These are phyloP conservation scores for Eimeria maxima DNA, from an alignment of 169 alveolate species.

Conservation along the genomic window DNA sequence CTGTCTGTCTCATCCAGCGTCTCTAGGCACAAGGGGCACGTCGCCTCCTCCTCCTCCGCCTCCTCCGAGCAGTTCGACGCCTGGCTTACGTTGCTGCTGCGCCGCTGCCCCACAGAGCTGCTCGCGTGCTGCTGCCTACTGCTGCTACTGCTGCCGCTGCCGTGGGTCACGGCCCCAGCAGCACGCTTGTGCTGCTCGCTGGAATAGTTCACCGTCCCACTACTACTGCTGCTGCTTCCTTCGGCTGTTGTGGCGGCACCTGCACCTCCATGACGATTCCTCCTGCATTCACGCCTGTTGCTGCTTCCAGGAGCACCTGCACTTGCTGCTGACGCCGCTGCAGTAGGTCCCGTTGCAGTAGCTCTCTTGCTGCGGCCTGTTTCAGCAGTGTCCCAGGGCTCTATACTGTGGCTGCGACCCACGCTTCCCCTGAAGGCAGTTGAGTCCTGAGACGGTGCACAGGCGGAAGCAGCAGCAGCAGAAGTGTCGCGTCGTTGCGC, in stretches of 20 bases:
- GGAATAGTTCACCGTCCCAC: background rate
- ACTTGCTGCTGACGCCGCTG: conserved; percentile 35
- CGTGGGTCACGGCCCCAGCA: conserved; percentile 28
- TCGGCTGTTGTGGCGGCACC: conserved; percentile 12
- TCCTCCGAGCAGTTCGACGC: conserved; percentile 63
- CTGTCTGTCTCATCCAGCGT: conserved; percentile 95
- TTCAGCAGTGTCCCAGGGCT: conserved; percentile 69
- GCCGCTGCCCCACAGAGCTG: conserved; percentile 56
- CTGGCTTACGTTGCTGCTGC: conserved; percentile 59
- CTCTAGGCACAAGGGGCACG: conserved; percentile 95
- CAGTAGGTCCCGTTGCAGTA: conserved; percentile 34
- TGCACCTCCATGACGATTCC: conserved; percentile 30
- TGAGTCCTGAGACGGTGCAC: background rate
- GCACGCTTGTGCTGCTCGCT: conserved; percentile 25
- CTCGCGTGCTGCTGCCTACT: conserved; percentile 35
- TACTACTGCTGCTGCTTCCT: conserved; percentile 67
- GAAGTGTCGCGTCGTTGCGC: conserved; percentile 68
- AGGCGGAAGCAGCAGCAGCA: conserved; percentile 10
- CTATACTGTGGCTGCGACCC: conserved; percentile 68
- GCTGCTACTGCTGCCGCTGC: conserved; percentile 18
- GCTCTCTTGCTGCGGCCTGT: conserved; percentile 54
- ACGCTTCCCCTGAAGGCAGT: conserved; percentile 61
- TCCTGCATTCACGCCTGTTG: conserved; percentile 55
- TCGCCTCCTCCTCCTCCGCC: conserved; percentile 70
- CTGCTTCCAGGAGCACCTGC: conserved; percentile 51